Evolutionary conservation across 352 stramenopile genomes (phyloP).

Genomic region (Pythium volutum): DNA sequence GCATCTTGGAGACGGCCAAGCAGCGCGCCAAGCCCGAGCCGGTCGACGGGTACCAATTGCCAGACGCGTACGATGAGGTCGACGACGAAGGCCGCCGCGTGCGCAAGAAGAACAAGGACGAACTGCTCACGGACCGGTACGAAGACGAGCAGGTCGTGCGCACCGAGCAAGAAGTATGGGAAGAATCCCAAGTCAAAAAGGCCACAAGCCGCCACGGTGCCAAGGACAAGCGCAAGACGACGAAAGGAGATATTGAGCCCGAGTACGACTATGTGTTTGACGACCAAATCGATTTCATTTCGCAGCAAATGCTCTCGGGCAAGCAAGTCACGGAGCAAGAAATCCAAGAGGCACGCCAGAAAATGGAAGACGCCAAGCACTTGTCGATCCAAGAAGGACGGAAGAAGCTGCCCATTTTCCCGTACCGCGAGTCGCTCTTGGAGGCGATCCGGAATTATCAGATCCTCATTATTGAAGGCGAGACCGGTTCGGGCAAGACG

Average conservation of each 20-base stretch:
- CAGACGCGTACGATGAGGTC: constrained; percentile 95
- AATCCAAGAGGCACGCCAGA: constrained; percentile 58
- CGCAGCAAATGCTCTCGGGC: constrained; percentile 82
- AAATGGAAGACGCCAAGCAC: constrained; percentile 82
- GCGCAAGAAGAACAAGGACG: constrained; percentile 90
- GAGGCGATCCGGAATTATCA: constrained; percentile 95
- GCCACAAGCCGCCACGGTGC: constrained; percentile 74
- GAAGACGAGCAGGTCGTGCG: constrained; percentile 90
- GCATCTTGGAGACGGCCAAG: constrained; percentile 90
- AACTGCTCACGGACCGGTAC: constrained; percentile 94
- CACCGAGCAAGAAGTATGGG: constrained; percentile 98
- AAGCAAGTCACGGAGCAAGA: constrained; percentile 84
- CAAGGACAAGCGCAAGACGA: constrained; percentile 43
- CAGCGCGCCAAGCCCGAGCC: constrained; percentile 50
- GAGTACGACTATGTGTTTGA: constrained; percentile 98
- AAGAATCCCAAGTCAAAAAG: constrained; percentile 95
- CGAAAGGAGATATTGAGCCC: constrained; percentile 62
- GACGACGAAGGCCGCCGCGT: constrained; percentile 88
- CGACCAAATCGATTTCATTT: constrained; percentile 99
- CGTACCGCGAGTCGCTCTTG: constrained; percentile 98
- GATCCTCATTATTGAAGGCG: constrained; percentile 84
- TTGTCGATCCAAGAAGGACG: constrained; percentile 94
- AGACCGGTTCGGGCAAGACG: constrained; percentile 97
- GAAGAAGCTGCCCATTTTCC: constrained; percentile 96
- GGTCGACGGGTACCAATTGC: constrained; percentile 92